Evolutionary conservation across 768 basidiomycete genomes (phyloP).

Genomic region (Galerina sulciceps): DNA sequence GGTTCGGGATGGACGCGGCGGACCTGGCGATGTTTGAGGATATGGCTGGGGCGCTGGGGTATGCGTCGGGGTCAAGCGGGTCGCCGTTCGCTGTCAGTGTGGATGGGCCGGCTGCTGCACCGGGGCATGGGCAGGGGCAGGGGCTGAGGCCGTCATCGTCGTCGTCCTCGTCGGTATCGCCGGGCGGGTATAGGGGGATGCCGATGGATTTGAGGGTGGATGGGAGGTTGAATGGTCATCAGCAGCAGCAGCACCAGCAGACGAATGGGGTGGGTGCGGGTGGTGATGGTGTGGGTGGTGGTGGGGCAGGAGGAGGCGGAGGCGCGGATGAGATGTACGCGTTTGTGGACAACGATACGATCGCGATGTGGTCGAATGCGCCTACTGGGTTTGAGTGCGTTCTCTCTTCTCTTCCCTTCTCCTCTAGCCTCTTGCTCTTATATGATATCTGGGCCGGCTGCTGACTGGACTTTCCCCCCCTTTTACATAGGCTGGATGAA

Average conservation of each 20-base stretch:
- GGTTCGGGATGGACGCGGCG: slow-evolving; percentile 23
- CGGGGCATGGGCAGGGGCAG: background rate
- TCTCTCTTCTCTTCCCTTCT: background rate
- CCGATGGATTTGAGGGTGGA: slow-evolving; percentile 8
- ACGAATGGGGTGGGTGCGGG: background rate
- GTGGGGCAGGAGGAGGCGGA: background rate
- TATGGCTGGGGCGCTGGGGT: slow-evolving; percentile 18
- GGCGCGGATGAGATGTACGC: background rate
- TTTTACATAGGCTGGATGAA: slow-evolving; percentile 41
- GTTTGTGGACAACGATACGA: slow-evolving; percentile 51
- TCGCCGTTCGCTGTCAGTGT: background rate
- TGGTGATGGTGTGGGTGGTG: background rate
- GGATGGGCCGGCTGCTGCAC: background rate
- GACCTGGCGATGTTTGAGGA: slow-evolving; percentile 28
- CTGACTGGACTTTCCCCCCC: no score
- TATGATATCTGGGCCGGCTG: no score
- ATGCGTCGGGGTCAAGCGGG: background rate
- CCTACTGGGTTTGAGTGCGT: slow-evolving; percentile 70
- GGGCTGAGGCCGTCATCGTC: background rate
- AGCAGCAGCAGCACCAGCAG: slow-evolving; percentile 11
- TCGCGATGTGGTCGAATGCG: slow-evolving; percentile 74
- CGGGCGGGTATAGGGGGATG: slow-evolving; percentile 2
- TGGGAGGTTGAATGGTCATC: background rate
- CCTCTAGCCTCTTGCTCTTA: background rate
- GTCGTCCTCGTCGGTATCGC: background rate